These are phyloP conservation scores for Claviceps lovelessii DNA, from an alignment of 2,329 filamentous ascomycete genomes.

Conservation along the genomic window DNA sequence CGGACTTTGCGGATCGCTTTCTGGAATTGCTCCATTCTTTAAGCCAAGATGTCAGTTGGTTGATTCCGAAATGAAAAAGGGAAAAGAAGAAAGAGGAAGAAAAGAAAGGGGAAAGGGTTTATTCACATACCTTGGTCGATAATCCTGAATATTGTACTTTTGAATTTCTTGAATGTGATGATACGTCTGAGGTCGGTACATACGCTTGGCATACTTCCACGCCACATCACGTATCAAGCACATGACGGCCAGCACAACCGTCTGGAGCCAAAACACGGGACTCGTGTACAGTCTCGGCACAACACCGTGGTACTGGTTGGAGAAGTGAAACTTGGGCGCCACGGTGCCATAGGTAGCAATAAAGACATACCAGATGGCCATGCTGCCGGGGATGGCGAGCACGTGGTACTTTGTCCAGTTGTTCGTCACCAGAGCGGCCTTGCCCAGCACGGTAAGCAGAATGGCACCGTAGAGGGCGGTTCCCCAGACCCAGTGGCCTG, in stretches of 20 bases:
- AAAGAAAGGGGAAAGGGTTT: not conserved
- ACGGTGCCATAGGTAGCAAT: conserved; percentile 76
- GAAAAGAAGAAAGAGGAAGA: not conserved
- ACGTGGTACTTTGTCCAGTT: conserved; percentile 99
- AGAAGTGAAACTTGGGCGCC: conserved; percentile 69
- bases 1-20: conserved; percentile 97
- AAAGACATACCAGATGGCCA: conserved; percentile 83
- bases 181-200: conserved; percentile 92
- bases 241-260: conserved; percentile 60
- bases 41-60: not conserved
- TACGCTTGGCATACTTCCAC: conserved; percentile 95
- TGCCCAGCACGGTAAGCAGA: conserved; percentile 85
- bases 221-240: conserved; percentile 80
- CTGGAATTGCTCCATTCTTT: conserved; percentile 97
- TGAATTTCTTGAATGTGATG: conserved; percentile 99
- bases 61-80: no score
- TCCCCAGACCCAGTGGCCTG: conserved; percentile 97
- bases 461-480: conserved; percentile 87
- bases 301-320: conserved; percentile 71
- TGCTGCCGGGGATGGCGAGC: conserved; percentile 84
- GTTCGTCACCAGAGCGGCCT: conserved; percentile 86
- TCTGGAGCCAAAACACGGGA: conserved; percentile 84
- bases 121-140: conserved; percentile 63
- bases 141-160: conserved; percentile 99
- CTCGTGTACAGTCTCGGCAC: conserved; percentile 67